Evolutionary conservation across 2,329 filamentous ascomycete genomes (phyloP).

Genomic region (Hypocrella siamensis): DNA sequence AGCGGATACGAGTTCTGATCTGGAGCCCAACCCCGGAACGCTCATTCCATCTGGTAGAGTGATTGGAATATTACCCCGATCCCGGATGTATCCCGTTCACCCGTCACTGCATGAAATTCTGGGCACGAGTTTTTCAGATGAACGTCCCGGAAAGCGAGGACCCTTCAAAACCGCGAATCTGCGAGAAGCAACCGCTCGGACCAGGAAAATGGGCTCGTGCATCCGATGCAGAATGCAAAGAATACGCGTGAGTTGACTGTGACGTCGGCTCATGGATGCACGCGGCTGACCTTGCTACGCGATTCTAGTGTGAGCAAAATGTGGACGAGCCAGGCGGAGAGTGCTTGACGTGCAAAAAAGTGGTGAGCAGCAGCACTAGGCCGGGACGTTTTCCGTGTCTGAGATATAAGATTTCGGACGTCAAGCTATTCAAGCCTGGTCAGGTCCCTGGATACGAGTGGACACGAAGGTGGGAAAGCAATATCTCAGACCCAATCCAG

Average conservation of each 20-base stretch:
- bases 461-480: constrained; percentile 42
- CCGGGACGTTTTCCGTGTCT: constrained; percentile 40
- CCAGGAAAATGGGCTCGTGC: constrained; percentile 41
- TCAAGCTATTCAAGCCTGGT: constrained; percentile 41
- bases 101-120: constrained; percentile 10
- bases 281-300: neutral
- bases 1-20: no score
- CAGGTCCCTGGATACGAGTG: constrained; percentile 43
- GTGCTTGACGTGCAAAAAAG: constrained; percentile 38
- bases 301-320: constrained; percentile 35
- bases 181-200: constrained; percentile 38
- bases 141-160: constrained; percentile 24
- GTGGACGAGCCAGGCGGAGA: constrained; percentile 27
- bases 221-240: constrained; percentile 46
- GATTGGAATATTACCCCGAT: no score
- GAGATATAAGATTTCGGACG: constrained; percentile 44
- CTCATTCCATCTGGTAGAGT: no score
- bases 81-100: neutral
- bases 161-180: constrained; percentile 37
- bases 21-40: no score
- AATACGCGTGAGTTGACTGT: constrained; percentile 33
- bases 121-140: constrained; percentile 14
- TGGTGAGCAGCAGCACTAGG: constrained; percentile 30
- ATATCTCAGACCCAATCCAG: constrained; percentile 37
- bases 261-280: neutral